Evolutionary conservation across 441 rosid genomes (phyloP).

Genomic region (Adansonia rubrostipa): DNA sequence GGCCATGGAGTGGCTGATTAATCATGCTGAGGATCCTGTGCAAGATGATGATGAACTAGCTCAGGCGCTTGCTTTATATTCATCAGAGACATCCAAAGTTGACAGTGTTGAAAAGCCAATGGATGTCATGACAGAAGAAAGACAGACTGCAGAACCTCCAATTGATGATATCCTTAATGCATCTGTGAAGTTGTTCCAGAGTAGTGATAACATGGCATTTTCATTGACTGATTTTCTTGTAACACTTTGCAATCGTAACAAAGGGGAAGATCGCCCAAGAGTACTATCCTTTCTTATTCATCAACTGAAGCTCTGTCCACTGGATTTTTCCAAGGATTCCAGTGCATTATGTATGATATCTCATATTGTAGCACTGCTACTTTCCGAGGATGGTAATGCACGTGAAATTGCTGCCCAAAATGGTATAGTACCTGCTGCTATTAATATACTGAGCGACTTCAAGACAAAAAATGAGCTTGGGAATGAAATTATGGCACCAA

Average conservation of each 20-base stretch:
- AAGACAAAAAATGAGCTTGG: slow-evolving; percentile 57
- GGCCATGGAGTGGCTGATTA: slow-evolving; percentile 98
- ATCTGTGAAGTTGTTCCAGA: slow-evolving; percentile 77
- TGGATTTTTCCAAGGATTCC: slow-evolving; percentile 74
- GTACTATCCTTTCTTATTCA: slow-evolving; percentile 79
- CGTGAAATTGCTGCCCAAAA: slow-evolving; percentile 83
- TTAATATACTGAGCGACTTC: slow-evolving; percentile 71
- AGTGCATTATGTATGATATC: slow-evolving; percentile 81
- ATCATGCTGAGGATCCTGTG: slow-evolving; percentile 89
- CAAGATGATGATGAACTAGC: slow-evolving; percentile 99
- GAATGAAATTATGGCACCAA: slow-evolving; percentile 66
- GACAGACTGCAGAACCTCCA: slow-evolving; percentile 58
- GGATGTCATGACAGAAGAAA: slow-evolving; percentile 65
- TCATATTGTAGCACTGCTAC: slow-evolving; percentile 81
- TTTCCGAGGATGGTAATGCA: slow-evolving; percentile 78
- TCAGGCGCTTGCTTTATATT: slow-evolving; percentile 88
- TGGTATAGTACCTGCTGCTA: slow-evolving; percentile 66
- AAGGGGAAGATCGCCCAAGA: slow-evolving; percentile 76
- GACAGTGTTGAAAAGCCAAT: slow-evolving; percentile 72
- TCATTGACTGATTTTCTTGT: slow-evolving; percentile 88
- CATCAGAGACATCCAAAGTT: slow-evolving; percentile 81
- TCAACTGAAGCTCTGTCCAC: slow-evolving; percentile 78
- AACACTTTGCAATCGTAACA: slow-evolving; percentile 85
- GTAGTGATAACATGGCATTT: slow-evolving; percentile 78
- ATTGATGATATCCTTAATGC: slow-evolving; percentile 88